Base-by-base conservation (phyloP, 2,329 filamentous ascomycete genomes). In the Aspergillus fischeri region DNA sequence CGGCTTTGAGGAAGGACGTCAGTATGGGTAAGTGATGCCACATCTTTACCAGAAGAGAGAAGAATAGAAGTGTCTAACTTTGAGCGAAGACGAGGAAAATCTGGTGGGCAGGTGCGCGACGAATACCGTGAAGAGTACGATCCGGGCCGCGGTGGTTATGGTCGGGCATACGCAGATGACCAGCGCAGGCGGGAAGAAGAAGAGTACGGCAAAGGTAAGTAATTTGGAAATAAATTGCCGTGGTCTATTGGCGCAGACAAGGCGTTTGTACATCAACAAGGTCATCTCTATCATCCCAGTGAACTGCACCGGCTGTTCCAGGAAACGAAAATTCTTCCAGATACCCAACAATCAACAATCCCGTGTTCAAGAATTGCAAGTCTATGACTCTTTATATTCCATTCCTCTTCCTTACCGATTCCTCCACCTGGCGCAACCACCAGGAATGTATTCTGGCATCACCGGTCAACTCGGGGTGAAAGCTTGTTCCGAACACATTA, bases 121-220 rank as follows among this genome's bases (percentile, higher is more conserved):
- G 95, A 99, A 80, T 99, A 97, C 77, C 86, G 94, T 49, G 91
- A 97, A 74, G 94, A 99, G 78, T 99, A 88, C 71, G 94, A 99
- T 72, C 93, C 96, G 59, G 94, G 94, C 17, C 84, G 94, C 66
- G 94, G 94, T 65, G 94, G 94, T 10, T 86, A 92, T 65, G 93
- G 94, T 47, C 83, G 92, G 62, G 90, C 90, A 56, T 81, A 92
- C 58, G 85, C 86, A 63, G 83, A 86, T 29, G 86, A 90, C 67
- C 75, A 81, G 67, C 74, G 80, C 62, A 70, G 76, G 64, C 84
- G 75, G 65, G 81, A 83, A 61, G 82, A 84, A 65, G 83, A 85
- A 49, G 81, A 85, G 60, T 85, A 86, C 61, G 83, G 83, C 24
- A 78, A 78, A 61, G 80, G 82, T 61, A 80, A 77, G 75, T 85